Conservation (phyloP, 768 basidiomycete genomes). For the Lyophyllum semitale region DNA sequence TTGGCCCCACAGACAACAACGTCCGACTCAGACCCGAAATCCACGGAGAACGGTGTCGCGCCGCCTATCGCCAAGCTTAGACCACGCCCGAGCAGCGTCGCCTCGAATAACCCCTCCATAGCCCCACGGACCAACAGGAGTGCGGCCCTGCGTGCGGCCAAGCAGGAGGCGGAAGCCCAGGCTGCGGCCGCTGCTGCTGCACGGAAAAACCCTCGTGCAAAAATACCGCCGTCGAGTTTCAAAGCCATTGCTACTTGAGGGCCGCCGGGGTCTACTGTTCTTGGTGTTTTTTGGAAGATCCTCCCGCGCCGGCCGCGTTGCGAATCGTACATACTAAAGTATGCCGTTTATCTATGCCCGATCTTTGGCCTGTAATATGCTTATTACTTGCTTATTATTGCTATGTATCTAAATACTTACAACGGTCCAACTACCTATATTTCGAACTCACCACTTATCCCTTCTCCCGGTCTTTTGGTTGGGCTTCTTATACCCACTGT, state of each 20-base stretch:
- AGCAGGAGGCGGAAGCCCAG: constrained; percentile 57
- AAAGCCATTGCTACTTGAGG: constrained; percentile 31
- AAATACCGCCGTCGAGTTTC: constrained; percentile 41
- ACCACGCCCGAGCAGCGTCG: constrained; percentile 59
- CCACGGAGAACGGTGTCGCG: constrained; percentile 5
- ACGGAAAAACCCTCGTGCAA: constrained; percentile 34
- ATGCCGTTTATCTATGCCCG: constrained; percentile 2
- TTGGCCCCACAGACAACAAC: constrained; percentile 3
- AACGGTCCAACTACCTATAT: not conserved
- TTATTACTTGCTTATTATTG: not conserved
- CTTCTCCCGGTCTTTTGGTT: not conserved
- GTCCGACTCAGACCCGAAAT: constrained; percentile 8
- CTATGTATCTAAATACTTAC: not conserved
- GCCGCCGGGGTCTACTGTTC: not conserved
- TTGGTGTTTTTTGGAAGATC: constrained; percentile 2
- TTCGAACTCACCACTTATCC: not conserved
- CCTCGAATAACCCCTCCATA: constrained; percentile 58
- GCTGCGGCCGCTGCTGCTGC: constrained; percentile 43
- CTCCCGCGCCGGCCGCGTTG: not conserved
- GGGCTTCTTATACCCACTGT: not conserved
- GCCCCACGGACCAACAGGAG: constrained; percentile 73
- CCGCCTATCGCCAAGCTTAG: constrained; percentile 25
- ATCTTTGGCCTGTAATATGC: not conserved
- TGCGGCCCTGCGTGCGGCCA: constrained; percentile 69
- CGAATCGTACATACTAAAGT: not conserved